Conservation (phyloP, 2,329 filamentous ascomycete species). For the Alternaria gansuensis region DNA sequence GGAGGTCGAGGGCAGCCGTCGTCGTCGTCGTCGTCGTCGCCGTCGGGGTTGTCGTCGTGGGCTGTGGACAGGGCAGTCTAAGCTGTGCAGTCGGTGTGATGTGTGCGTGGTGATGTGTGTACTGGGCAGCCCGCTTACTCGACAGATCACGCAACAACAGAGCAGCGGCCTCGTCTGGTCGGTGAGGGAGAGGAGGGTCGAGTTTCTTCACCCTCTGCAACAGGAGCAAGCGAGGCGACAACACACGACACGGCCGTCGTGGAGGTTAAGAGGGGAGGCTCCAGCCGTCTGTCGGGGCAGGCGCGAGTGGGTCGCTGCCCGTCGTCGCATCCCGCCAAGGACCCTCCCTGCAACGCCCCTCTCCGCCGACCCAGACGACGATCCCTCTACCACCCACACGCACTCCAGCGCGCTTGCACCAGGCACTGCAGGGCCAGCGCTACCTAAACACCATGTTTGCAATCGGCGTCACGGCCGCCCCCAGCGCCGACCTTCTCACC, state of each 20-base stretch:
- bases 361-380: not conserved
- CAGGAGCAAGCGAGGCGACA: constrained; percentile 8
- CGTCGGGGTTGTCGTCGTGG: constrained; percentile 9
- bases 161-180: not conserved
- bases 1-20: constrained; percentile 1
- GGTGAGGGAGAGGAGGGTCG: not conserved
- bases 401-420: not conserved
- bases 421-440: constrained; percentile 7
- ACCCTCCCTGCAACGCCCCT: constrained; percentile 2
- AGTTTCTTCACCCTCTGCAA: constrained; percentile 1
- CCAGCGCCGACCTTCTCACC: constrained; percentile 11
- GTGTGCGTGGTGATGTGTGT: constrained; percentile 22
- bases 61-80: constrained; percentile 1
- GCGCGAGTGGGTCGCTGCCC: constrained; percentile 16
- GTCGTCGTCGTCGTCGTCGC: not conserved
- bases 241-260: constrained; percentile 1
- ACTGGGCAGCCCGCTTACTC: constrained; percentile 7
- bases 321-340: constrained; percentile 18
- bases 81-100: constrained; percentile 13
- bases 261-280: constrained; percentile 12
- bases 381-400: not conserved
- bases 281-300: constrained; percentile 15
- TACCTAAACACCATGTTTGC: constrained; percentile 1
- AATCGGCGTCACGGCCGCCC: constrained; percentile 18
- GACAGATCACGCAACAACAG: not conserved